phyloP scores from a whole-genome alignment of 495 filamentous ascomycete genomes.

The Penicillium salamii region DNA sequence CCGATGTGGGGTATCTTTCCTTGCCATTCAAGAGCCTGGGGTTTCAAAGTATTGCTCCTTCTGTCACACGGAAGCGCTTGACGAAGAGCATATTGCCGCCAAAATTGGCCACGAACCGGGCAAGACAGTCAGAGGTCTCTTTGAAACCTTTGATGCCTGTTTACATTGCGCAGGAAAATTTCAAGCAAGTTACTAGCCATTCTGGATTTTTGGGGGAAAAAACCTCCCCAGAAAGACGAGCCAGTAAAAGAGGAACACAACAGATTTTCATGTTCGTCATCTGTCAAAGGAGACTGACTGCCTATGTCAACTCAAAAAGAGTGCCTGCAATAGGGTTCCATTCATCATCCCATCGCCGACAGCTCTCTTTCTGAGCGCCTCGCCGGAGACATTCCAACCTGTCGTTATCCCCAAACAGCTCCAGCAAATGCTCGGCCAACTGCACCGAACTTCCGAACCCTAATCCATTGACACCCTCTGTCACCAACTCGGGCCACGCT shows the following conservation, averaged over 20 bases:
- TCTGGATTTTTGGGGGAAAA: too few species aligned
- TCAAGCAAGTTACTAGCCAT: conserved; percentile 13
- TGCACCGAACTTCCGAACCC: conserved; percentile 70
- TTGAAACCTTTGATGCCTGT: conserved; percentile 51
- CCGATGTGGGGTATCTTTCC: conserved; percentile 53
- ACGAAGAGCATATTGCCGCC: conserved; percentile 36
- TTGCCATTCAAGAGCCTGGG: conserved; percentile 54
- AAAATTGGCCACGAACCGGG: conserved; percentile 16
- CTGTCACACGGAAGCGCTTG: conserved; percentile 48
- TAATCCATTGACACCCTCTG: conserved; percentile 77
- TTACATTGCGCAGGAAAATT: conserved; percentile 56
- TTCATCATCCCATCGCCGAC: conserved; percentile 86
- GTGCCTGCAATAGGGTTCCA: conserved; percentile 79
- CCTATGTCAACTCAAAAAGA: conserved; percentile 57
- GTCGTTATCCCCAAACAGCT: conserved; percentile 55
- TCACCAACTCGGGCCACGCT: conserved; percentile 83
- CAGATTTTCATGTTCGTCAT: too few species aligned
- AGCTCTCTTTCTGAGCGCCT: conserved; percentile 76
- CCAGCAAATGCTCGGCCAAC: conserved; percentile 54
- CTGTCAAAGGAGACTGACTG: background rate
- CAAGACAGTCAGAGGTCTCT: conserved; percentile 27
- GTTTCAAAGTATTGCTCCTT: conserved; percentile 52
- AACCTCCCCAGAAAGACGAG: background rate
- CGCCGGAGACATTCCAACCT: conserved; percentile 60
- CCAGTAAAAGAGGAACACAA: background rate